phyloP scores from a whole-genome alignment of 2,329 filamentous ascomycete species.

The Aureobasidium sp. region DNA sequence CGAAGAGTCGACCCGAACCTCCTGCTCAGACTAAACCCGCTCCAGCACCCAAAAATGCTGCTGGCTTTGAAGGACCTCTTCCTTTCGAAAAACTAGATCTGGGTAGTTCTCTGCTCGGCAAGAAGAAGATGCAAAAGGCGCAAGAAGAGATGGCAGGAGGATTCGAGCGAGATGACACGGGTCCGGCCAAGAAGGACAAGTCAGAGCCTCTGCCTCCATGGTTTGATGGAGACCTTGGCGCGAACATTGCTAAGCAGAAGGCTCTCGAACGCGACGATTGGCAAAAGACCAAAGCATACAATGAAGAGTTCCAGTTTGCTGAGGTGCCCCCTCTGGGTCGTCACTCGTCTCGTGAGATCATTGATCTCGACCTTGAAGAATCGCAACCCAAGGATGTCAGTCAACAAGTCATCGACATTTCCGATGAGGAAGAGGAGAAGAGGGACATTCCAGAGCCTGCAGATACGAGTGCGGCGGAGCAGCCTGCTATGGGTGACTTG shows the following conservation, averaged over 20 bases:
- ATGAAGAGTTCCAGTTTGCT: slow-evolving; percentile 47
- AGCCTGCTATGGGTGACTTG: slow-evolving; percentile 37
- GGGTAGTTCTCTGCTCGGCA: slow-evolving; percentile 51
- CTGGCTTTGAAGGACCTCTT: slow-evolving; percentile 66
- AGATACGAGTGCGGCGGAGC: slow-evolving; percentile 8
- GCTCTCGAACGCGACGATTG: slow-evolving; percentile 39
- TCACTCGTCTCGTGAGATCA: slow-evolving; percentile 44
- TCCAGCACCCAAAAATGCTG: slow-evolving; percentile 23
- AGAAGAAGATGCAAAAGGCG: slow-evolving; percentile 46
- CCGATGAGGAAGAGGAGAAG: slow-evolving; percentile 24
- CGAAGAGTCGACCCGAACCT: slow-evolving; percentile 8
- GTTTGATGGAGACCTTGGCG: slow-evolving; percentile 53
- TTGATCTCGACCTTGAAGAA: slow-evolving; percentile 40
- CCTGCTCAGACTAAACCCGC: slow-evolving; percentile 10
- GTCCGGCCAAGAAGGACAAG: slow-evolving; percentile 35
- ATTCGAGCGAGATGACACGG: slow-evolving; percentile 50
- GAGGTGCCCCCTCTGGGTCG: slow-evolving; percentile 53
- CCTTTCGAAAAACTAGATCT: slow-evolving; percentile 80
- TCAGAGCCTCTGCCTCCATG: slow-evolving; percentile 67
- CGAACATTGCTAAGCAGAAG: slow-evolving; percentile 50
- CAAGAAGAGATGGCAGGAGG: slow-evolving; percentile 55
- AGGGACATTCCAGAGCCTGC: no score
- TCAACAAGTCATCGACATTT: slow-evolving; percentile 38
- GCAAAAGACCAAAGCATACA: slow-evolving; percentile 51
- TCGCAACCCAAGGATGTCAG: slow-evolving; percentile 31